Evolutionary conservation across 2,329 filamentous ascomycete genomes (phyloP), one percentile per base, ranked within the genome.

Genomic region (Sarocladium oryzae): DNA sequence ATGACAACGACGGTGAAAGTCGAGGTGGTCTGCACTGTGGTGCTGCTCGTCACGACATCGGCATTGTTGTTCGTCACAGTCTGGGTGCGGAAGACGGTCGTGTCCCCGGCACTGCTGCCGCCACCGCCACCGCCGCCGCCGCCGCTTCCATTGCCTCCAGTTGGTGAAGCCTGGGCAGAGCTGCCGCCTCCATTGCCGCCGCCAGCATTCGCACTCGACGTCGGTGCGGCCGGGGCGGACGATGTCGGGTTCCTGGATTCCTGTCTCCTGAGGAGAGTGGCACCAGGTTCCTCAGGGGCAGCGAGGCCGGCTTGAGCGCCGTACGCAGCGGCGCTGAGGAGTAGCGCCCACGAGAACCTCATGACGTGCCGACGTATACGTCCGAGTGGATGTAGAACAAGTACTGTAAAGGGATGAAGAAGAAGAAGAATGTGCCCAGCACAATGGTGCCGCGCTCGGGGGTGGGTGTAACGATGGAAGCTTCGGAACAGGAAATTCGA

Each of bases 21-120:
- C 21, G 41, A 58, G 7, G 56, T 59, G 11, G 55, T 58, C 48
- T 49, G 40, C 15, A 51, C 52, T 15, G 51, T 52, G 26, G 52
- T 52, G 3, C 23, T 49, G 26, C 49, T 54, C 6, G 36, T 53
- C 45, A 36, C 37, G 16, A 41, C 51, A 8, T 41, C 52, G 32
- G 50, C 41, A 30, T 50, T 53, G 23, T 49, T 49, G 36, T 58
- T 58, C 24, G 61, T 65, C 23, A 67, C 61, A 8, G 66, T 68
- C n/a, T 50, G 52, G 11, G 67, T 68, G 20, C 55, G 51, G 15
- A 57, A 58, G 11, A 66, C 52, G 15, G 66, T 66, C 1, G 55
- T 60, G 51, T 68, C 66, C n/a, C 33, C 51, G 21, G 45, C 40
- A 36, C 33, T 41, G 15, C 40, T 50, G 52, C 28, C 13, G 28